These are phyloP conservation scores for Cryptosporidium andersoni DNA, from an alignment of 169 alveolate genomes.

Conservation along the genomic window DNA sequence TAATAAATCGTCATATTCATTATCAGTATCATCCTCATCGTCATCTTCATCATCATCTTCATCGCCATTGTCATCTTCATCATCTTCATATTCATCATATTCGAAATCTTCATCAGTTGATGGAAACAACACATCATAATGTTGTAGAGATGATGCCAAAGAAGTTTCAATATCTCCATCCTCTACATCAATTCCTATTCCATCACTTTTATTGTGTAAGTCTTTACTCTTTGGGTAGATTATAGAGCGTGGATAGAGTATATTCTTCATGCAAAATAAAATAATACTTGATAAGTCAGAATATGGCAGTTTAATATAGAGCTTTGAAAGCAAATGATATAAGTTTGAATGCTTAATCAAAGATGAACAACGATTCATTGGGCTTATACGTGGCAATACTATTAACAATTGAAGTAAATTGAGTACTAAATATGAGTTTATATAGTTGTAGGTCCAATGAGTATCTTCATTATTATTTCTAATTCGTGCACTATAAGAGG, in stretches of 20 bases:
- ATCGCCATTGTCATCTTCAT: constrained; percentile 4
- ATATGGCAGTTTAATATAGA: constrained; percentile 34
- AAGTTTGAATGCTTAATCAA: constrained; percentile 11
- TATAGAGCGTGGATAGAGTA: constrained; percentile 42
- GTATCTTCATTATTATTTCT: constrained; percentile 3
- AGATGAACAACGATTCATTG: constrained; percentile 3
- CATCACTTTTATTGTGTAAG: not conserved
- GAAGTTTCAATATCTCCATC: constrained; percentile 1
- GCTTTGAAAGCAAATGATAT: constrained; percentile 20
- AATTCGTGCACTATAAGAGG: constrained; percentile 9
- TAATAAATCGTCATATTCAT: not conserved
- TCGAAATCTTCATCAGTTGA: not conserved
- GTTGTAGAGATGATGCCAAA: not conserved
- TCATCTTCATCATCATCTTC: constrained; percentile 2
- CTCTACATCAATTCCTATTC: not conserved
- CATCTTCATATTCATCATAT: constrained; percentile 8
- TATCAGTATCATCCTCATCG: not conserved
- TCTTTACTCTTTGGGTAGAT: constrained; percentile 36
- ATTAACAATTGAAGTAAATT: constrained; percentile 43
- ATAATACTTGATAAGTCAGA: constrained; percentile 58
- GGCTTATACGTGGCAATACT: constrained; percentile 23
- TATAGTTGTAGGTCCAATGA: constrained; percentile 60
- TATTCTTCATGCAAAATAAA: constrained; percentile 57
- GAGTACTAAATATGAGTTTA: constrained; percentile 48
- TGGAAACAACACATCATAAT: not conserved